Percentiles rank a stretch among this genome's conserved stretches.
Evolutionary conservation across 768 basidiomycete species (phyloP).

Genomic region (Podaxis carcinomalis): DNA sequence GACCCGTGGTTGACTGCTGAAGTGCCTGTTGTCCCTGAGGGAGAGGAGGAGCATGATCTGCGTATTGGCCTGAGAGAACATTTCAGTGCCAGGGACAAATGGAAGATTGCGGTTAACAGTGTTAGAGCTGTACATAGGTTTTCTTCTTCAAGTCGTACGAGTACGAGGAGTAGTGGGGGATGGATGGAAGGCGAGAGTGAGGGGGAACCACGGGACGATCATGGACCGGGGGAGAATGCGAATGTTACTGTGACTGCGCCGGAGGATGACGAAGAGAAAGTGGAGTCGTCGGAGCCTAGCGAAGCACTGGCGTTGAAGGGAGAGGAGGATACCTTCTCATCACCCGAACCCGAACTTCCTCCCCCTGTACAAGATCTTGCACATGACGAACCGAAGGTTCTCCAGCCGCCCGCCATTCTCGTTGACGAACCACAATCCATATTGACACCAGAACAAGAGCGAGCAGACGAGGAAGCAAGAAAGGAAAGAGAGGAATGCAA

Average conservation of each 20-base stretch:
- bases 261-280: conserved; percentile 12
- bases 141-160: conserved; percentile 19
- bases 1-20: conserved; percentile 78
- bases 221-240: conserved; percentile 32
- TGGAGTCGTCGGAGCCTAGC: not conserved
- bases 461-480: not conserved
- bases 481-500: not conserved
- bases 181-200: conserved; percentile 21
- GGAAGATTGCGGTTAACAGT: conserved; percentile 65
- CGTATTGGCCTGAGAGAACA: conserved; percentile 69
- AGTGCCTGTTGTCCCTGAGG: conserved; percentile 25
- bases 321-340: not conserved
- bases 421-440: not conserved
- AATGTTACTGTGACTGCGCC: conserved; percentile 36
- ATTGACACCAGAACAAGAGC: not conserved
- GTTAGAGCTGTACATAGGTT: conserved; percentile 40
- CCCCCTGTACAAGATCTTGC: not conserved
- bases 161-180: conserved; percentile 17
- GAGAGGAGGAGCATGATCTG: conserved; percentile 73
- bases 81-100: conserved; percentile 72
- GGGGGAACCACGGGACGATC: conserved; percentile 21
- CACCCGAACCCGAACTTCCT: not conserved
- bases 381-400: not conserved
- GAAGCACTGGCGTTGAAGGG: not conserved
- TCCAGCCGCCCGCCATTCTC: not conserved